These are phyloP conservation scores for Bertia moriformis DNA, from an alignment of 2,329 filamentous ascomycete species.

Conservation along the genomic window DNA sequence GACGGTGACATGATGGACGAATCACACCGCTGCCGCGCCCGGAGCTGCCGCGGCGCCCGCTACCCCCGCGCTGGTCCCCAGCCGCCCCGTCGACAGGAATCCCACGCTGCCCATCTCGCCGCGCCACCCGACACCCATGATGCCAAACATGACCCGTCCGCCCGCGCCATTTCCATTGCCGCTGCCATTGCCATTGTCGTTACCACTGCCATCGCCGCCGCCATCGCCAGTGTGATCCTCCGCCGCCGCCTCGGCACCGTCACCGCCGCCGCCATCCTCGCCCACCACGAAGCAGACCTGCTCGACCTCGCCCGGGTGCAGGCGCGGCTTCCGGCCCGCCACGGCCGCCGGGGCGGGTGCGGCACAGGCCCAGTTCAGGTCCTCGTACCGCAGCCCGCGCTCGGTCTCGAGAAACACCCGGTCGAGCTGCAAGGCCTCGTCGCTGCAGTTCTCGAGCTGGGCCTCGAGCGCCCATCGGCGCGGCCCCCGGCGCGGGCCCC, in stretches of 20 bases:
- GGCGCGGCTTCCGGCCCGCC: slow-evolving; percentile 27
- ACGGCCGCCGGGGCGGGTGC: no score
- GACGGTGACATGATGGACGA: neutral
- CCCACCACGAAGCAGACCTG: slow-evolving; percentile 51
- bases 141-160: slow-evolving; percentile 60
- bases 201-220: no score
- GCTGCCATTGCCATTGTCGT: slow-evolving; percentile 22
- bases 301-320: slow-evolving; percentile 49
- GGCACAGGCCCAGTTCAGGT: slow-evolving; percentile 52
- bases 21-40: neutral
- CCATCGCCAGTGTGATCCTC: neutral
- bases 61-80: slow-evolving; percentile 38
- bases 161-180: slow-evolving; percentile 33
- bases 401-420: slow-evolving; percentile 39
- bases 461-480: slow-evolving; percentile 67
- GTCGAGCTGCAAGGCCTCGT: slow-evolving; percentile 68
- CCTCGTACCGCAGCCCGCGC: slow-evolving; percentile 30
- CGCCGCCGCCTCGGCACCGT: slow-evolving; percentile 33
- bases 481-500: slow-evolving; percentile 1
- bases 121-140: slow-evolving; percentile 76
- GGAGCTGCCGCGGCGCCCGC: no score
- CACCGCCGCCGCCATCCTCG: slow-evolving; percentile 19
- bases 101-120: slow-evolving; percentile 81
- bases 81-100: slow-evolving; percentile 72
- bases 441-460: slow-evolving; percentile 87